A percentile compares a stretch with the other conserved stretches of the same genome.
These are phyloP conservation scores for Fennellomyces sp. DNA, from an alignment of 371 early-diverging fungal species.

Conservation along the genomic window DNA sequence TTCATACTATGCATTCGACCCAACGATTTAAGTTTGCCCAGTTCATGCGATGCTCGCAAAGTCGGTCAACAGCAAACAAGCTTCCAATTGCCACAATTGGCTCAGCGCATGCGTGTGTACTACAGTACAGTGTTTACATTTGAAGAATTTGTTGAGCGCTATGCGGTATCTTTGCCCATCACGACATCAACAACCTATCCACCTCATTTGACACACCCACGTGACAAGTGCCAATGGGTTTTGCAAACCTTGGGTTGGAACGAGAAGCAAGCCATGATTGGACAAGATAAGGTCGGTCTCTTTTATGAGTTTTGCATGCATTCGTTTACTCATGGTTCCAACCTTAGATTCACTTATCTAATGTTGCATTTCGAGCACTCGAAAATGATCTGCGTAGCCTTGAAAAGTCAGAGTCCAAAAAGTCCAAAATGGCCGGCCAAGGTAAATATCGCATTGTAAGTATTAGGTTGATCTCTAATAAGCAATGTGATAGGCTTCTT, in stretches of 20 bases:
- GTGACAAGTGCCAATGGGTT: slow-evolving; percentile 58
- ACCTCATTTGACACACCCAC: background rate
- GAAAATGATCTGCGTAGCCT: slow-evolving; percentile 62
- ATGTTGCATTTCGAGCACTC: slow-evolving; percentile 70
- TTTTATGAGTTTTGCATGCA: background rate
- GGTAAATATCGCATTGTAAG: slow-evolving; percentile 12
- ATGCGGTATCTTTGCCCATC: slow-evolving; percentile 53
- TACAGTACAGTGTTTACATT: slow-evolving; percentile 60
- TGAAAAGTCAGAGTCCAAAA: slow-evolving; percentile 47
- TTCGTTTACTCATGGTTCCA: background rate
- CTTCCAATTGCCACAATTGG: slow-evolving; percentile 54
- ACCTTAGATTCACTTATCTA: slow-evolving; percentile 67
- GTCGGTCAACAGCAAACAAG: slow-evolving; percentile 57
- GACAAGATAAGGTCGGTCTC: slow-evolving; percentile 26
- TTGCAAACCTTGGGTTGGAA: slow-evolving; percentile 65
- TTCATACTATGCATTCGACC: slow-evolving; percentile 82
- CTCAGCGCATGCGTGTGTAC: slow-evolving; percentile 44
- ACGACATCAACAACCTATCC: slow-evolving; percentile 12
- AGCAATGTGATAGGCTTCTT: slow-evolving; percentile 15
- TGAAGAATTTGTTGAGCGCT: slow-evolving; percentile 73
- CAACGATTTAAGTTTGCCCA: slow-evolving; percentile 61
- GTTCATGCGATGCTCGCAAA: slow-evolving; percentile 58
- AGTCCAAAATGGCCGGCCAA: slow-evolving; percentile 32
- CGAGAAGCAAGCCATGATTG: slow-evolving; percentile 59
- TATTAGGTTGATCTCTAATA: background rate